Evolutionary conservation across 2,329 filamentous ascomycete genomes (phyloP).

Genomic region (Orbilia oligospora): DNA sequence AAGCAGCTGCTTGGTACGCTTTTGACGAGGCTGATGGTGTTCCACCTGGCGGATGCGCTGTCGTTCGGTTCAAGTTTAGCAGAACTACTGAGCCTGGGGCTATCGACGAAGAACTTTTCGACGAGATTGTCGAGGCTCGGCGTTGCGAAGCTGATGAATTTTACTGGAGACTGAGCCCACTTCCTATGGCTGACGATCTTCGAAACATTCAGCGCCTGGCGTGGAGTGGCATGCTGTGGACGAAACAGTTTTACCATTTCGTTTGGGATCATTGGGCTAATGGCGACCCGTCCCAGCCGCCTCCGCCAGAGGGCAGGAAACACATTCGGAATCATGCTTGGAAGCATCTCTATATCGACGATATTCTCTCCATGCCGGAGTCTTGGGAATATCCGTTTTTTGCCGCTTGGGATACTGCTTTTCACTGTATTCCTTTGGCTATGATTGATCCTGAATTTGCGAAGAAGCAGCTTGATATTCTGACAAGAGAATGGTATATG

Average conservation of each 20-base stretch:
- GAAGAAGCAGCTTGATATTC: slow-evolving; percentile 96
- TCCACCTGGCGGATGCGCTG: slow-evolving; percentile 89
- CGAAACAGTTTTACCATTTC: slow-evolving; percentile 96
- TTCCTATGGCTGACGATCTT: slow-evolving; percentile 93
- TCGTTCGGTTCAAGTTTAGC: slow-evolving; percentile 91
- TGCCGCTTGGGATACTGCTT: slow-evolving; percentile 90
- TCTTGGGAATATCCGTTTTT: slow-evolving; percentile 97
- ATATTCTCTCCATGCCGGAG: slow-evolving; percentile 97
- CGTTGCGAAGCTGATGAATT: slow-evolving; percentile 95
- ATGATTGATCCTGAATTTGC: slow-evolving; percentile 99
- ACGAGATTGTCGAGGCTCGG: slow-evolving; percentile 88
- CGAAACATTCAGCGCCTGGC: slow-evolving; percentile 96
- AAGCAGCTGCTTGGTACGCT: slow-evolving; percentile 89
- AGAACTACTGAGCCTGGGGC: slow-evolving; percentile 74
- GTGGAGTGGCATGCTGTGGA: slow-evolving; percentile 98
- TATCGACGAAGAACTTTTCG: slow-evolving; percentile 92
- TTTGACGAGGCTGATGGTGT: slow-evolving; percentile 93
- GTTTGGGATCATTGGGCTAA: slow-evolving; percentile 99
- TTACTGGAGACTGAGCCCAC: slow-evolving; percentile 90
- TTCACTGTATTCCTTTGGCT: slow-evolving; percentile 93
- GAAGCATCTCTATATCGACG: slow-evolving; percentile 95
- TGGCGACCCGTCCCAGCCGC: slow-evolving; percentile 88
- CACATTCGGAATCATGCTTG: slow-evolving; percentile 87
- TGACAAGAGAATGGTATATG: slow-evolving; percentile 98
- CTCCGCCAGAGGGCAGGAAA: slow-evolving; percentile 85